A percentile compares a stretch with the other conserved stretches of the same genome.
Evolutionary conservation across 768 basidiomycete genomes (phyloP).

Genomic region (Lactarius sanguifluus): DNA sequence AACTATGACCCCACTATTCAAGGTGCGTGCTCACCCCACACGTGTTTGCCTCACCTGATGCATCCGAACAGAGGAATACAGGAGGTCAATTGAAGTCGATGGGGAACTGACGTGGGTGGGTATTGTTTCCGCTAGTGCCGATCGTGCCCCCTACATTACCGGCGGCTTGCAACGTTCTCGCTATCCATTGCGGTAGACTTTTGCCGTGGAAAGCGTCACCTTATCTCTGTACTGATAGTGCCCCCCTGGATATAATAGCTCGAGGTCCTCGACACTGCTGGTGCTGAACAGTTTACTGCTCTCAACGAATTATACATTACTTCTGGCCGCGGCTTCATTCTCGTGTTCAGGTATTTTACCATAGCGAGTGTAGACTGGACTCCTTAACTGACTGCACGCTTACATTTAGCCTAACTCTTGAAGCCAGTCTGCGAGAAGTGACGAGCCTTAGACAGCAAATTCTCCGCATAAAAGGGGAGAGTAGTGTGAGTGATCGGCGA

Average conservation of each 20-base stretch:
- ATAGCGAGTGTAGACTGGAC: background rate
- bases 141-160: constrained; percentile 12
- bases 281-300: constrained; percentile 82
- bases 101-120: constrained; percentile 61
- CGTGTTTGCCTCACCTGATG: constrained; percentile 8
- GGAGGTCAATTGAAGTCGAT: constrained; percentile 63
- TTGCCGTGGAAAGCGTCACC: background rate
- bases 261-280: constrained; percentile 80
- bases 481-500: constrained; percentile 45
- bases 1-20: constrained; percentile 85
- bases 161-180: constrained; percentile 1
- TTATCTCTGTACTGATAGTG: constrained; percentile 4
- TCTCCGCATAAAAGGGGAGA: constrained; percentile 71
- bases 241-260: constrained; percentile 50
- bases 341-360: constrained; percentile 67
- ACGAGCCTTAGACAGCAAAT: constrained; percentile 81
- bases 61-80: constrained; percentile 61
- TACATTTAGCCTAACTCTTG: constrained; percentile 66
- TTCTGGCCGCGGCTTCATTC: constrained; percentile 75
- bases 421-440: constrained; percentile 77
- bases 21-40: constrained; percentile 44
- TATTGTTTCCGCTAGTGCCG: constrained; percentile 24
- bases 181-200: background rate
- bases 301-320: constrained; percentile 82
- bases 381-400: background rate